Base-by-base conservation (phyloP, 257 asterid species). In the Verbascum thapsus region DNA sequence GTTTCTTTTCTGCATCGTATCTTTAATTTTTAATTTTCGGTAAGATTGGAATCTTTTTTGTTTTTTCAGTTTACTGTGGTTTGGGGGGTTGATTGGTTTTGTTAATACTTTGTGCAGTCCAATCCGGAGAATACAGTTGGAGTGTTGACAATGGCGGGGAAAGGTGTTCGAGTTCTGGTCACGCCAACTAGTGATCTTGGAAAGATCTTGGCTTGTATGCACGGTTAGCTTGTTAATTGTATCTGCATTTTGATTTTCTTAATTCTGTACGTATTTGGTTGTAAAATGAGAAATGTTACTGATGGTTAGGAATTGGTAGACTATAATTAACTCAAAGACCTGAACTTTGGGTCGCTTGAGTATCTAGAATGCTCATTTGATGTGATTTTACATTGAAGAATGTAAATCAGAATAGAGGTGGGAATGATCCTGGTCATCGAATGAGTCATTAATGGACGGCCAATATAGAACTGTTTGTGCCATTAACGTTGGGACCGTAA, bases 41-140 rank as follows among this genome's bases (percentile, higher is more conserved):
- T 2, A 26, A 26, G 32, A 26, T 26, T 26, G n/a, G n/a, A n/a
- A n/a, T n/a, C n/a, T 26, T 26, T 26, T 26, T 26, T 26, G 3
- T 26, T 26, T 26, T 26, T 26, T 26, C 32, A 26, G 5, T 26
- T 26, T 1, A 1, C 5, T 26, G 2, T 26, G 32, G 32, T 26
- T 26, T 26, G n/a, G n/a, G n/a, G n/a, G n/a, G 32, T 26, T 26
- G 32, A 26, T 26, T 43, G 10, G 39, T 47, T 41, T 48, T 22
- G 8, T 15, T 26, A n/a, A 12, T 37, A 30, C 22, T 59, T 23
- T 58, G 7, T 72, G 63, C 68, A 94, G 97, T 81, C 94, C 15
- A 94, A 94, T 84, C 97, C 99, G 2, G 99, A 94, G 81, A 90
- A 90, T 62, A 94, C 99, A 0, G 99, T 94, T 58, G 99, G 96